Evolutionary conservation across 352 stramenopile species (phyloP).

Genomic region (Globisporangium paroecandrum): DNA sequence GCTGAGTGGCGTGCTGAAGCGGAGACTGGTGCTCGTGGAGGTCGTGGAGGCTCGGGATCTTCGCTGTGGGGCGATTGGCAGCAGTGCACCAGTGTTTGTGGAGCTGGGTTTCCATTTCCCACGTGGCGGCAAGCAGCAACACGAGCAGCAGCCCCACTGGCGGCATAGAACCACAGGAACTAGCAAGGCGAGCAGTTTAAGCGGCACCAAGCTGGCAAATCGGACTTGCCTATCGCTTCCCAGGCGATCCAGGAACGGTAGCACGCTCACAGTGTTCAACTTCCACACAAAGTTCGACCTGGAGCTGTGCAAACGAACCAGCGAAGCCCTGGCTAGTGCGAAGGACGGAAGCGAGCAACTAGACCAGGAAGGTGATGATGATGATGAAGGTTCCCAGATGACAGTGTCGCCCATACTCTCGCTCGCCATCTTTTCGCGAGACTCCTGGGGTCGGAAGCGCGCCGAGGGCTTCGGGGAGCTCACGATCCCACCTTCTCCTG

Average conservation of each 20-base stretch:
- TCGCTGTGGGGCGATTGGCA: neutral
- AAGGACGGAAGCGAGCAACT: neutral
- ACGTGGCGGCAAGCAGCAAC: neutral
- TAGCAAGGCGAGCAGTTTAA: too few relatives aligned
- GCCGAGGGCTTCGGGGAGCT: constrained; percentile 38
- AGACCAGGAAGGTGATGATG: neutral
- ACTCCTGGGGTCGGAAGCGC: constrained; percentile 45
- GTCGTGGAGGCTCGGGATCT: constrained; percentile 11
- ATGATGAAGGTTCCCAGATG: neutral
- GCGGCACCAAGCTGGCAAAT: too few relatives aligned
- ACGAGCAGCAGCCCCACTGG: neutral
- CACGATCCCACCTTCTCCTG: constrained; percentile 20
- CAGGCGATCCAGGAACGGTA: neutral
- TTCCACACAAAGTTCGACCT: constrained; percentile 20
- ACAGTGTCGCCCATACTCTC: constrained; percentile 18
- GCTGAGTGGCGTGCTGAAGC: constrained; percentile 8
- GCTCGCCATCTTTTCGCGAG: constrained; percentile 43
- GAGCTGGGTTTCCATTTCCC: constrained; percentile 12
- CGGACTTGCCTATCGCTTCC: neutral
- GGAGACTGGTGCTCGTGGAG: constrained; percentile 11
- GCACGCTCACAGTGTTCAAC: constrained; percentile 10
- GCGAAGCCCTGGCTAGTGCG: neutral
- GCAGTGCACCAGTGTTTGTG: constrained; percentile 6
- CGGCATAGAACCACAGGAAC: neutral
- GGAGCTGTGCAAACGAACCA: constrained; percentile 8